phyloP scores from a whole-genome alignment of 2,329 filamentous ascomycete genomes.

The Diplocarpon rosae region DNA sequence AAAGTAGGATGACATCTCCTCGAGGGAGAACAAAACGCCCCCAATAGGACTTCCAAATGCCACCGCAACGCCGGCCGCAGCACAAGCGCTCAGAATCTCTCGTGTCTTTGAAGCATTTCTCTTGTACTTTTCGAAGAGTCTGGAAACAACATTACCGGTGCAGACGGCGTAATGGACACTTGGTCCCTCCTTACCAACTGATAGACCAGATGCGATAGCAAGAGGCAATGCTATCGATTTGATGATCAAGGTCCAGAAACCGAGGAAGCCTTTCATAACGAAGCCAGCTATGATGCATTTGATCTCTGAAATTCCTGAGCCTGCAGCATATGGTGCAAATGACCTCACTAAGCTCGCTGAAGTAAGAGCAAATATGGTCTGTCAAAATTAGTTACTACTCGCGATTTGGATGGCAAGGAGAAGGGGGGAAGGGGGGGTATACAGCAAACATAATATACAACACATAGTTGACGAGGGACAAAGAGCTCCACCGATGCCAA shows the following conservation, averaged over 20 bases:
- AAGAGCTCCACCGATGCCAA: conserved; percentile 81
- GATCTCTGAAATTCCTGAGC: conserved; percentile 96
- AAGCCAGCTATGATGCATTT: conserved; percentile 99
- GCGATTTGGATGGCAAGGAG: background rate
- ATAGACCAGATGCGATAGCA: conserved; percentile 86
- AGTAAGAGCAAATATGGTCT: conserved; percentile 70
- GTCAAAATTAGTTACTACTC: conserved; percentile 11
- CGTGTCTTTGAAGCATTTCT: conserved; percentile 87
- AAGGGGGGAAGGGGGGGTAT: conserved; percentile 29
- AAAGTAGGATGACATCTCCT: conserved; percentile 96
- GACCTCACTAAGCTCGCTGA: conserved; percentile 77
- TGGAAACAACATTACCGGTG: conserved; percentile 90
- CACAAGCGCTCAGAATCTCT: conserved; percentile 89
- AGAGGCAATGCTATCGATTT: conserved; percentile 87
- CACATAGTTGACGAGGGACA: conserved; percentile 71
- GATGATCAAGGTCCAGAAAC: conserved; percentile 82
- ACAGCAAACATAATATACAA: conserved; percentile 81
- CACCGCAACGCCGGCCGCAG: conserved; percentile 88
- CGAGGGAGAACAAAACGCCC: conserved; percentile 88
- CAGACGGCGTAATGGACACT: conserved; percentile 99
- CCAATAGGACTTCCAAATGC: conserved; percentile 97
- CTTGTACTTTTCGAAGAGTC: conserved; percentile 85
- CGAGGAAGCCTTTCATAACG: conserved; percentile 97
- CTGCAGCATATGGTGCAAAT: conserved; percentile 91
- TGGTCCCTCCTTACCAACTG: conserved; percentile 92